A percentile compares a stretch with the other conserved stretches of the same genome.
Conservation (phyloP, 495 filamentous ascomycete species). For the Annulohypoxylon bovei region DNA sequence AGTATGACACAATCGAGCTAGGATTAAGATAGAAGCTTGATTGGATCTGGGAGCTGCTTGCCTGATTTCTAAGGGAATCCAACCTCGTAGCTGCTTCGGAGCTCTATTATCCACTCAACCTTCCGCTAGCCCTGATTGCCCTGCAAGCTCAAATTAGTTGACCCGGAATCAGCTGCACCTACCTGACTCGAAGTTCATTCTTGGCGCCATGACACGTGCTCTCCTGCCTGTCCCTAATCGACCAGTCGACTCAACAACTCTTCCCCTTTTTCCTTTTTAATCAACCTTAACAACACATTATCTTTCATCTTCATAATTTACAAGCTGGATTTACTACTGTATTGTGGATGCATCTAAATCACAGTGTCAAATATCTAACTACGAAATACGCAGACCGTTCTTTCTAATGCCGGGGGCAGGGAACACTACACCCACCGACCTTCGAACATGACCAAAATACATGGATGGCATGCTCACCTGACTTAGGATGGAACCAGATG, state of each 20-base stretch:
- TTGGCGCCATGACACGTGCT: conserved; percentile 40
- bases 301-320: conserved; percentile 4
- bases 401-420: neutral
- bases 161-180: conserved; percentile 18
- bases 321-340: neutral
- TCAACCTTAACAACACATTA: conserved; percentile 11
- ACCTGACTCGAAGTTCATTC: conserved; percentile 30
- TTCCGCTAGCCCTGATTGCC: conserved; percentile 30
- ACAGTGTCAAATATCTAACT: neutral
- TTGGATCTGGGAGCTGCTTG: conserved; percentile 15
- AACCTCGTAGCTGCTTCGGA: conserved; percentile 15
- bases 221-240: conserved; percentile 8
- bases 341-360: neutral
- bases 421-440: neutral
- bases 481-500: neutral
- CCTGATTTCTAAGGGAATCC: neutral
- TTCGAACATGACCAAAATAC: neutral
- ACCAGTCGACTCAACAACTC: conserved; percentile 15
- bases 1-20: conserved; percentile 43
- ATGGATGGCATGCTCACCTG: neutral
- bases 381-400: neutral
- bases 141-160: conserved; percentile 27
- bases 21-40: conserved; percentile 24
- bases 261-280: conserved; percentile 8
- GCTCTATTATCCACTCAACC: conserved; percentile 28